Evolutionary conservation across 345 rosid genomes (phyloP).

Genomic region (Syzygium aqueum): DNA sequence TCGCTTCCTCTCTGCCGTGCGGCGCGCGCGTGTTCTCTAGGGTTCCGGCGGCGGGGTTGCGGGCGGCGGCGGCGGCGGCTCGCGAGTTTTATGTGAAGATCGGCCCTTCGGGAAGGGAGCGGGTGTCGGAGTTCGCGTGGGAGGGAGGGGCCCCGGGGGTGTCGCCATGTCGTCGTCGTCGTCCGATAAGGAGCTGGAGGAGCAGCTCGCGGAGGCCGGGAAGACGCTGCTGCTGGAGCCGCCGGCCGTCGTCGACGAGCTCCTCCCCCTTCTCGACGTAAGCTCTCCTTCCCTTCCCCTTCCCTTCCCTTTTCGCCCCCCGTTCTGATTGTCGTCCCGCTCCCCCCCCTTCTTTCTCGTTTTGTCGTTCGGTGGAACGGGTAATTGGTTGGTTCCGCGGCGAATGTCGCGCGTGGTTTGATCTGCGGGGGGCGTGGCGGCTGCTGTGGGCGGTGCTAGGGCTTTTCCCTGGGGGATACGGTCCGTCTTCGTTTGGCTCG

Average conservation of each 20-base stretch:
- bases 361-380: background rate
- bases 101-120: background rate
- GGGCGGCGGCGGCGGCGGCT: background rate
- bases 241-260: conserved; percentile 53
- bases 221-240: conserved; percentile 60
- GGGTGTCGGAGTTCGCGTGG: background rate
- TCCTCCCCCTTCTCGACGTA: conserved; percentile 84
- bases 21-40: background rate
- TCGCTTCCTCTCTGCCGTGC: background rate
- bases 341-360: fast-evolving
- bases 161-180: conserved; percentile 10
- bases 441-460: background rate
- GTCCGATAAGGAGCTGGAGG: conserved; percentile 54
- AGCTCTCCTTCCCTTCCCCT: conserved; percentile 11
- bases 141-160: background rate
- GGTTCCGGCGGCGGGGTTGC: background rate
- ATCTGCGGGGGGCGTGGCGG: background rate
- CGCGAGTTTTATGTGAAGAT: background rate
- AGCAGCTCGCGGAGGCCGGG: conserved; percentile 67
- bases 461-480: background rate
- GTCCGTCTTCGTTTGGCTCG: background rate
- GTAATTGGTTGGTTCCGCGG: background rate
- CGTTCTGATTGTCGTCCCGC: too few relatives aligned
- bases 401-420: background rate
- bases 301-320: background rate